phyloP scores from a whole-genome alignment of 2,329 filamentous ascomycete species.

The Verticillium longisporum region DNA sequence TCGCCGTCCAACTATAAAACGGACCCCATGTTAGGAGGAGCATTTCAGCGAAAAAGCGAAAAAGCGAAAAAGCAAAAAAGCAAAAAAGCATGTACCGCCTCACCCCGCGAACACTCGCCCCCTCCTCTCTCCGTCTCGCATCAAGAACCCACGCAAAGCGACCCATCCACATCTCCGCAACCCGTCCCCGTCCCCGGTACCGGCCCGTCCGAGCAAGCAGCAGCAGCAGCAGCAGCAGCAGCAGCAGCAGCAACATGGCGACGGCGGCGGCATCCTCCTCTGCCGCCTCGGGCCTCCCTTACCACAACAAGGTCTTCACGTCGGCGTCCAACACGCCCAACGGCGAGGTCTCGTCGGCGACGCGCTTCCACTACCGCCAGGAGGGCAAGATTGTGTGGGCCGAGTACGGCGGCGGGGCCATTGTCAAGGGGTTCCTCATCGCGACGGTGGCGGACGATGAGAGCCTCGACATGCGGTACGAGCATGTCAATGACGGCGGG shows the following conservation, averaged over 20 bases:
- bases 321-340: slow-evolving; percentile 13
- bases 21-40: too few species aligned
- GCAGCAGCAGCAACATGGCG: neutral
- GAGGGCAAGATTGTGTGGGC: slow-evolving; percentile 18
- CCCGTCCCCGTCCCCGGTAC: too few species aligned
- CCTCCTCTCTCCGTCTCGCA: too few species aligned
- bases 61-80: too few species aligned
- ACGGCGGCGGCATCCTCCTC: too few species aligned
- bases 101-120: neutral
- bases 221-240: neutral
- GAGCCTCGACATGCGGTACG: slow-evolving; percentile 19
- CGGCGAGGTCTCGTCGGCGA: slow-evolving; percentile 16
- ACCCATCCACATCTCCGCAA: neutral
- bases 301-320: neutral
- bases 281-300: too few species aligned
- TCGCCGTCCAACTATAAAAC: neutral
- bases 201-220: too few species aligned
- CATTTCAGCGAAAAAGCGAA: too few species aligned
- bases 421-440: slow-evolving; percentile 15
- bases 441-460: slow-evolving; percentile 12
- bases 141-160: too few species aligned
- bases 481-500: slow-evolving; percentile 17
- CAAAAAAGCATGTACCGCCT: neutral
- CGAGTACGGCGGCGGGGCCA: slow-evolving; percentile 17
- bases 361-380: slow-evolving; percentile 18